These are phyloP conservation scores for Ceriops tagal DNA, from an alignment of 345 rosid species.

Conservation along the genomic window DNA sequence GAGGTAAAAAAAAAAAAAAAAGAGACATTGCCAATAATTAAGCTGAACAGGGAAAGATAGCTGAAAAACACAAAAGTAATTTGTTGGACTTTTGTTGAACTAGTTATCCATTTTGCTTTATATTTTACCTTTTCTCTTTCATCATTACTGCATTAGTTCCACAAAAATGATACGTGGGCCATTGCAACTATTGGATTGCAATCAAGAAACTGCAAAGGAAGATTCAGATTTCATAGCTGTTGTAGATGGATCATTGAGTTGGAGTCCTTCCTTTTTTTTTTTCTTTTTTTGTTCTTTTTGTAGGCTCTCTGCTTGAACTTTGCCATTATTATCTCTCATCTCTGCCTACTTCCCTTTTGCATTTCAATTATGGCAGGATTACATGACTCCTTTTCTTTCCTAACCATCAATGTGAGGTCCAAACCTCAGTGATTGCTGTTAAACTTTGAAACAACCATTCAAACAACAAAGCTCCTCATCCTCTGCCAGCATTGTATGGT, in stretches of 20 bases:
- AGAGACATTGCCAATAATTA: background rate
- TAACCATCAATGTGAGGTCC: slow-evolving; percentile 10
- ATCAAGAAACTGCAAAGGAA: slow-evolving; percentile 29
- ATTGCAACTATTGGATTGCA: slow-evolving; percentile 27
- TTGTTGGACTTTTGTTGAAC: too few species aligned
- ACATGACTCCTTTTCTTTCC: slow-evolving; percentile 21
- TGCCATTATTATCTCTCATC: too few species aligned
- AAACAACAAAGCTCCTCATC: background rate
- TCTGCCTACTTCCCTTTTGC: background rate
- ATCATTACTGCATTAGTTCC: too few species aligned
- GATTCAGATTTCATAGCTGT: slow-evolving; percentile 36
- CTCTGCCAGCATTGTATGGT: background rate
- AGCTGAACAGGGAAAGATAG: too few species aligned
- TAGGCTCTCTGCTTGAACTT: too few species aligned
- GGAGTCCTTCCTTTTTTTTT: background rate
- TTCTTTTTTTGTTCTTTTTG: background rate
- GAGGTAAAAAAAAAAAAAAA: slow-evolving; percentile 29
- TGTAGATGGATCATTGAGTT: slow-evolving; percentile 47
- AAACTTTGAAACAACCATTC: slow-evolving; percentile 5
- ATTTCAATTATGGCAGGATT: slow-evolving; percentile 18
- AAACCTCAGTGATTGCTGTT: slow-evolving; percentile 21
- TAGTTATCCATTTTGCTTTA: background rate
- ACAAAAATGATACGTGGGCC: background rate
- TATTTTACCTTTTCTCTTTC: too few species aligned
- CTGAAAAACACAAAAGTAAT: too few species aligned